Conservation (phyloP, 352 stramenopile genomes). For the Plasmopara viticola region DNA sequence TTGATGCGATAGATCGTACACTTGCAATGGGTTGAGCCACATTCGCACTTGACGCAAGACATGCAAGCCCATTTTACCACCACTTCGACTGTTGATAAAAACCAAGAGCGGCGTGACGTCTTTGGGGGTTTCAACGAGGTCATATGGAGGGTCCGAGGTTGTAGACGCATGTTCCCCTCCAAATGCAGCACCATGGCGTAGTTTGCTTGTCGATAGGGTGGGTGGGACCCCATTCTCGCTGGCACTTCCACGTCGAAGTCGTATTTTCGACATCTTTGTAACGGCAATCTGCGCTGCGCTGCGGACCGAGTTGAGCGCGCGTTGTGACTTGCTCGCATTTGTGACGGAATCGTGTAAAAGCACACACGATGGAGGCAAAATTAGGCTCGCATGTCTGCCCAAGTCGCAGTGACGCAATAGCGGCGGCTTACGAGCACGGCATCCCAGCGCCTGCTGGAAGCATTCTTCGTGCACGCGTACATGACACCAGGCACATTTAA, state of each 20-base stretch:
- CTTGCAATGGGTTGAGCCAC: constrained; percentile 94
- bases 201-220: constrained; percentile 14
- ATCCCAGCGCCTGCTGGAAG: constrained; percentile 37
- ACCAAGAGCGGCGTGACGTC: constrained; percentile 68
- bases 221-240: constrained; percentile 7
- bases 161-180: constrained; percentile 9
- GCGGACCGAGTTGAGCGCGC: constrained; percentile 60
- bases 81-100: constrained; percentile 95
- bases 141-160: constrained; percentile 32
- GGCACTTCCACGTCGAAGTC: constrained; percentile 34
- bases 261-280: constrained; percentile 68
- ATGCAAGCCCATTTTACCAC: constrained; percentile 89
- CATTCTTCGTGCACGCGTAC: constrained; percentile 74
- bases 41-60: constrained; percentile 89
- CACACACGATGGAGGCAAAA: constrained; percentile 59
- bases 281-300: constrained; percentile 60
- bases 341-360: constrained; percentile 29
- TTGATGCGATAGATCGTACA: constrained; percentile 92
- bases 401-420: constrained; percentile 65
- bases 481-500: constrained; percentile 82
- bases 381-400: constrained; percentile 54
- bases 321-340: constrained; percentile 50
- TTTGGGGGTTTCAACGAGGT: constrained; percentile 42
- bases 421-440: constrained; percentile 18
- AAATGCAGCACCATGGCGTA: constrained; percentile 7